Evolutionary conservation across 345 rosid genomes (phyloP).

Genomic region (Raphanus raphanistrum): DNA sequence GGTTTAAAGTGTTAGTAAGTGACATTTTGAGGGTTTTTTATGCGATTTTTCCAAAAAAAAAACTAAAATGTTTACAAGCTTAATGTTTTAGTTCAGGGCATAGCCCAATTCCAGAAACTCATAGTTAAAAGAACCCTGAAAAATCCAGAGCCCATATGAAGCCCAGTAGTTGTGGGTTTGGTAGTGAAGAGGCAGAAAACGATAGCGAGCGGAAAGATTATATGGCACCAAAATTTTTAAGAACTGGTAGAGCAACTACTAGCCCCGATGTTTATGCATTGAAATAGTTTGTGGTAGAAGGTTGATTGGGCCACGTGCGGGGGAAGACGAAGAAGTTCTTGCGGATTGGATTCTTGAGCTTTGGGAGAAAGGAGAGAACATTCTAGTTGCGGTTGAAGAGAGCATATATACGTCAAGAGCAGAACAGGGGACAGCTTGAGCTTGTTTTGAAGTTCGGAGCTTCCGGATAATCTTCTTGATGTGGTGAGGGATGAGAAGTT

Average conservation of each 20-base stretch:
- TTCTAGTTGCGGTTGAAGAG: slow-evolving; percentile 36
- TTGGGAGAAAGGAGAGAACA: slow-evolving; percentile 39
- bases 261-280: slow-evolving; percentile 44
- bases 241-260: slow-evolving; percentile 47
- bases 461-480: slow-evolving; percentile 29
- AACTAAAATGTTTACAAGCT: no score
- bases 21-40: no score
- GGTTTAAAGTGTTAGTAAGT: no score
- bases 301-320: slow-evolving; percentile 26
- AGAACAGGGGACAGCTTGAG: slow-evolving; percentile 20
- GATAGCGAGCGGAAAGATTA: not conserved
- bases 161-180: no score
- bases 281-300: slow-evolving; percentile 53
- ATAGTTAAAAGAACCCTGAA: no score
- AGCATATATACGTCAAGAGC: slow-evolving; percentile 12
- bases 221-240: slow-evolving; percentile 42
- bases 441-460: slow-evolving; percentile 32
- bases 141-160: no score
- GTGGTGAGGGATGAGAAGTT: slow-evolving; percentile 9
- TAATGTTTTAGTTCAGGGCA: no score
- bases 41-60: no score
- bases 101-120: no score
- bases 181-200: no score
- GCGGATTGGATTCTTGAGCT: slow-evolving; percentile 41
- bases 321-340: slow-evolving; percentile 23